Evolutionary conservation across 2,329 filamentous ascomycete genomes (phyloP).

Genomic region (Zymoseptoria tritici): DNA sequence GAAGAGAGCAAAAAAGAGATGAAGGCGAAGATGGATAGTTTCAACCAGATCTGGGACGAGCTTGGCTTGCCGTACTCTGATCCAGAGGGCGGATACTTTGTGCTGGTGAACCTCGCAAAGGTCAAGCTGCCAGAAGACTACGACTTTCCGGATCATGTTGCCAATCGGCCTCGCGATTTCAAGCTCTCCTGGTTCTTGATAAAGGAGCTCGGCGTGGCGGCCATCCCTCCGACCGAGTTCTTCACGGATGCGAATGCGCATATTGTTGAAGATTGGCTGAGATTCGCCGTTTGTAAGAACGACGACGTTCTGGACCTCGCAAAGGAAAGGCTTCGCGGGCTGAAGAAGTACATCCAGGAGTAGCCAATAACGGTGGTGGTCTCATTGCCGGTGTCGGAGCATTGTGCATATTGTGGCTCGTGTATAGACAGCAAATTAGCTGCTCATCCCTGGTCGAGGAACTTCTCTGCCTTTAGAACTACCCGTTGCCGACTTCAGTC

Average conservation of each 20-base stretch:
- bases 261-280: slow-evolving; percentile 84
- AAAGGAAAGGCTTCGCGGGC: slow-evolving; percentile 41
- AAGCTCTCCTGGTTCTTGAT: slow-evolving; percentile 95
- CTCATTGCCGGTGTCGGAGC: too few relatives aligned
- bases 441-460: background rate
- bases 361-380: too few relatives aligned
- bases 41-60: slow-evolving; percentile 59
- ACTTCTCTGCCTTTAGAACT: background rate
- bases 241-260: slow-evolving; percentile 79
- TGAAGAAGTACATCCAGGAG: slow-evolving; percentile 43
- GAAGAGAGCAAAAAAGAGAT: slow-evolving; percentile 74
- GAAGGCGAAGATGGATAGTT: slow-evolving; percentile 78
- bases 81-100: slow-evolving; percentile 95
- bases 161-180: slow-evolving; percentile 80
- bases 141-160: slow-evolving; percentile 82
- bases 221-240: slow-evolving; percentile 94
- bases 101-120: slow-evolving; percentile 86
- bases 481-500: background rate
- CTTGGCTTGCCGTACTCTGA: slow-evolving; percentile 62
- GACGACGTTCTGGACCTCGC: slow-evolving; percentile 61
- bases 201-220: slow-evolving; percentile 89
- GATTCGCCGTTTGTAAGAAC: slow-evolving; percentile 94
- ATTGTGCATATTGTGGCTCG: background rate
- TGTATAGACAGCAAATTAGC: background rate
- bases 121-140: slow-evolving; percentile 79